Evolutionary conservation across 768 basidiomycete species (phyloP), one percentile per base, ranked within the genome.

Genomic region (Cystobasidium ongulense): DNA sequence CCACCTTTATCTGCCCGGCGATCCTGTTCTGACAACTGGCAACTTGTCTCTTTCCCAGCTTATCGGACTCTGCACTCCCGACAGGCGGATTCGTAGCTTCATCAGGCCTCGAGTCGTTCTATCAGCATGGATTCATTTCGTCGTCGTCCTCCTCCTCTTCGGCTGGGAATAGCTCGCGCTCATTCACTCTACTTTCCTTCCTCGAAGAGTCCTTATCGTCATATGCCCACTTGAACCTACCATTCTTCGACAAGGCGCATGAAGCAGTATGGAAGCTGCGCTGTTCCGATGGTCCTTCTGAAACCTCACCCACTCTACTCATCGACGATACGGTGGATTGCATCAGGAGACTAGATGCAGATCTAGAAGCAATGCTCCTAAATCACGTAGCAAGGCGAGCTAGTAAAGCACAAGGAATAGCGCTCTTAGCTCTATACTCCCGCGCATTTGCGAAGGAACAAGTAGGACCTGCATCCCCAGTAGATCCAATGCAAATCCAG

Each of bases 61-160:
- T 75, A 36, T 63, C 61, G 31, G 75, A 75, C 50, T 63, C 59
- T 46, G 97, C 95, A 81, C 87, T 99, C 1, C 96, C 96, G 1
- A 98, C 95, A 0, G 96, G 96, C 39, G 89, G 95, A 0, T 99
- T 99, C 81, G 91, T 97, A 73, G 91, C 94, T 0, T 96, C 93
- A 0, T 86, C 91, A 1, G 95, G 95, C 0, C 85, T 98, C 74
- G 95, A 99, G 79, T 92, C 92, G 3, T 93, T 87, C 80, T 82
- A 87, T 46, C 88, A 89, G 31, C 96, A 99, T 80, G 96, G 92
- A 0, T 90, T 94, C 78, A 75, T 84, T 38, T 7, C 61, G 31
- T 64, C 50, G 0, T 23, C 35, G 10, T 36, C n/a, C 27, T 23
- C 11, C 36, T 41, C 57, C 21, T n/a, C 53, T 8, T 3, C 23